phyloP scores from a whole-genome alignment of 2,329 filamentous ascomycete genomes.

The Sporothrix brasiliensis region DNA sequence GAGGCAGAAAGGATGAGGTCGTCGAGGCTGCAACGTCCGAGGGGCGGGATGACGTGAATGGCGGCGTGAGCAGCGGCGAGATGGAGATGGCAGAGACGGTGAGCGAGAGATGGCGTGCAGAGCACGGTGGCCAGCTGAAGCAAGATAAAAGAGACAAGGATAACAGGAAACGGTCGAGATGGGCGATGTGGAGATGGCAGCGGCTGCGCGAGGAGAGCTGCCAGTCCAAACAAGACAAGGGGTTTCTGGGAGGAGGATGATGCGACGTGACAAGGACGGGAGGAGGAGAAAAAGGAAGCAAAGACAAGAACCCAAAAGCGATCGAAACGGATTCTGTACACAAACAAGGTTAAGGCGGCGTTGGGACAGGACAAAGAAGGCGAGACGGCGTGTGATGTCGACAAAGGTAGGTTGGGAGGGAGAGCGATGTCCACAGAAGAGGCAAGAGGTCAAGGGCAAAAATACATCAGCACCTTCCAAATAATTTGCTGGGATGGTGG shows the following conservation, averaged over 20 bases:
- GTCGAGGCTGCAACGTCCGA: constrained; percentile 2
- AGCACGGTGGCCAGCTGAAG: constrained; percentile 4
- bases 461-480: constrained; percentile 15
- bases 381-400: neutral
- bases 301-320: neutral
- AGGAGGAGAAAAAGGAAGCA: constrained; percentile 5
- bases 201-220: constrained; percentile 16
- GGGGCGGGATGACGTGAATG: neutral
- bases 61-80: neutral
- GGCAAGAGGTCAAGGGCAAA: constrained; percentile 6
- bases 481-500: constrained; percentile 19
- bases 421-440: neutral
- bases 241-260: neutral
- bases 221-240: constrained; percentile 22
- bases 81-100: neutral
- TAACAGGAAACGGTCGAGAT: constrained; percentile 1
- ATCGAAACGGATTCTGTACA: constrained; percentile 15
- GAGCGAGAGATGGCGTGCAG: neutral
- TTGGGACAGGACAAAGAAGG: constrained; percentile 18
- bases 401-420: neutral
- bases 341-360: constrained; percentile 12
- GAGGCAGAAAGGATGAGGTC: neutral
- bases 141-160: neutral
- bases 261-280: neutral
- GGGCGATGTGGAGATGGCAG: constrained; percentile 16